Conservation (phyloP, 495 filamentous ascomycete species). For the Sordaria brevicollis region DNA sequence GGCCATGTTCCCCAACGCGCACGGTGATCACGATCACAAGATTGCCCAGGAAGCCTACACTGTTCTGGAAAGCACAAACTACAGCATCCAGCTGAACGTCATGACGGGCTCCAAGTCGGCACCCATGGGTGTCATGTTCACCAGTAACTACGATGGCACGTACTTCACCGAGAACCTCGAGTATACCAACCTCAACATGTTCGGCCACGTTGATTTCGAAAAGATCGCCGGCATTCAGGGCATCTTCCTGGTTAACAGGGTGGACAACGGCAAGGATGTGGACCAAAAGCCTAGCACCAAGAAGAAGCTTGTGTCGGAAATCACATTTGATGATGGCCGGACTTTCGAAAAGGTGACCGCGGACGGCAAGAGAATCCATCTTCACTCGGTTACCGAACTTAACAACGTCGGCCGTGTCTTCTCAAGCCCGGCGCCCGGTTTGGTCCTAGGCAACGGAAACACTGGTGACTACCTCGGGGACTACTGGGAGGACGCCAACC, state of each 20-base stretch:
- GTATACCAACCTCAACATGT: slow-evolving; percentile 70
- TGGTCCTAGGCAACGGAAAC: slow-evolving; percentile 90
- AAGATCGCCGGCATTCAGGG: slow-evolving; percentile 83
- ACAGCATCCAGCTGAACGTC: slow-evolving; percentile 95
- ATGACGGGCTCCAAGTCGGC: slow-evolving; percentile 50
- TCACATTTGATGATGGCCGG: slow-evolving; percentile 90
- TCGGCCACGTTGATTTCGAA: slow-evolving; percentile 82
- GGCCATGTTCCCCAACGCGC: slow-evolving; percentile 59
- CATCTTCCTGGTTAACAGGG: slow-evolving; percentile 79
- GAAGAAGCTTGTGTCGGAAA: slow-evolving; percentile 64
- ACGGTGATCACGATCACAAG: slow-evolving; percentile 47
- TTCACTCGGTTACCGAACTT: slow-evolving; percentile 82
- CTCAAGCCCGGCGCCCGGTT: slow-evolving; percentile 83
- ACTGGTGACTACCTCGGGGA: slow-evolving; percentile 59
- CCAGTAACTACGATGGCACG: slow-evolving; percentile 92
- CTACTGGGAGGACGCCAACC: slow-evolving; percentile 54
- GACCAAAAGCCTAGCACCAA: slow-evolving; percentile 35
- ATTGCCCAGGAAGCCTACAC: slow-evolving; percentile 85
- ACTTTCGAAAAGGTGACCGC: slow-evolving; percentile 48
- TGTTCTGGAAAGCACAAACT: slow-evolving; percentile 86
- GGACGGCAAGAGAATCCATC: slow-evolving; percentile 59
- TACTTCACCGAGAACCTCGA: slow-evolving; percentile 87
- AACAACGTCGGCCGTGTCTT: slow-evolving; percentile 76
- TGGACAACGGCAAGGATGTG: slow-evolving; percentile 76
- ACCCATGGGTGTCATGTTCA: slow-evolving; percentile 78